Evolutionary conservation across 208 protist genomes (phyloP).

Genomic region (Tritrichomonas musculus): DNA sequence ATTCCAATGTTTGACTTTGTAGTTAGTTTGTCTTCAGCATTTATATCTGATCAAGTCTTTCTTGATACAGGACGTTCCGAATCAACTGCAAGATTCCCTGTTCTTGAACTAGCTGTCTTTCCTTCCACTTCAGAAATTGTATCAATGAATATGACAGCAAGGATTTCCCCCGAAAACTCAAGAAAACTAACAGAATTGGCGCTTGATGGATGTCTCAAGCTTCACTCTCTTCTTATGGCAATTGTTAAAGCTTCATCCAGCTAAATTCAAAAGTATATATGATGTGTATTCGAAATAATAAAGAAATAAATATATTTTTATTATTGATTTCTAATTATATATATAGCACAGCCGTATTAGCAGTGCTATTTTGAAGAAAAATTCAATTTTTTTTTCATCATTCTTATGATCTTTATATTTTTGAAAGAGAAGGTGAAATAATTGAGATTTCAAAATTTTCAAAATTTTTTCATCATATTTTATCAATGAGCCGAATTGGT

Average conservation of each 20-base stretch:
- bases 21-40: slow-evolving; percentile 56
- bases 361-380: no score
- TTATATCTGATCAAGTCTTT: slow-evolving; percentile 47
- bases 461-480: no score
- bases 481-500: no score
- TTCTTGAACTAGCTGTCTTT: not conserved
- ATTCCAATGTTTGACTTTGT: slow-evolving; percentile 72
- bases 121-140: not conserved
- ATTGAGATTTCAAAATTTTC: no score
- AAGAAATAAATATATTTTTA: no score
- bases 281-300: no score
- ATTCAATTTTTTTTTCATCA: no score
- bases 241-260: not conserved
- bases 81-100: not conserved
- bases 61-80: not conserved
- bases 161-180: not conserved
- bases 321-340: no score
- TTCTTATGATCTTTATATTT: no score
- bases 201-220: not conserved
- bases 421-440: no score
- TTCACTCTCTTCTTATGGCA: not conserved
- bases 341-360: no score
- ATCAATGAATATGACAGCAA: slow-evolving; percentile 22
- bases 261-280: no score
- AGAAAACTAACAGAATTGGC: not conserved